Evolutionary conservation across 2,329 filamentous ascomycete species (phyloP).

Genomic region (Aspergillus phoenicis): DNA sequence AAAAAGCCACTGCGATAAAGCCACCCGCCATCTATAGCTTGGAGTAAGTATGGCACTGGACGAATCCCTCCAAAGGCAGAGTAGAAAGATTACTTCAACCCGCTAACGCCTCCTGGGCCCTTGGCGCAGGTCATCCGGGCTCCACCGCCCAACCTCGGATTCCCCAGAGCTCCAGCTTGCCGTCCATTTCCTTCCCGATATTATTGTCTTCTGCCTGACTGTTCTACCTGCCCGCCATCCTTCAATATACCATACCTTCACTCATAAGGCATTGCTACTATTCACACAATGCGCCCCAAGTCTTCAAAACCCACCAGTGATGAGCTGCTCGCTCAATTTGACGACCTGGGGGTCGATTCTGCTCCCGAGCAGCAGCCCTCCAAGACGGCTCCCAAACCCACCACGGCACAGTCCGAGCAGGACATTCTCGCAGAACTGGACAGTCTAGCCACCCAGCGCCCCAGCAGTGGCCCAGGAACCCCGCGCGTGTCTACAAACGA

Average conservation of each 20-base stretch:
- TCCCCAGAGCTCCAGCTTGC: slow-evolving; percentile 12
- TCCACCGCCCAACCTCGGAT: slow-evolving; percentile 25
- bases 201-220: too few relatives aligned
- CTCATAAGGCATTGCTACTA: background rate
- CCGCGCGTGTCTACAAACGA: slow-evolving; percentile 64
- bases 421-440: slow-evolving; percentile 89
- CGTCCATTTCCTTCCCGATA: slow-evolving; percentile 1
- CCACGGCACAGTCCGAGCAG: slow-evolving; percentile 53
- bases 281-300: slow-evolving; percentile 39
- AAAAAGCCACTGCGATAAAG: background rate
- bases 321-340: slow-evolving; percentile 55
- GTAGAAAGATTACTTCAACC: background rate
- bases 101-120: slow-evolving; percentile 19
- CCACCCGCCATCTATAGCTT: background rate
- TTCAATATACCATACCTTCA: slow-evolving; percentile 25
- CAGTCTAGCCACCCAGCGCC: slow-evolving; percentile 71
- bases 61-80: background rate
- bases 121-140: slow-evolving; percentile 33
- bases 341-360: slow-evolving; percentile 47
- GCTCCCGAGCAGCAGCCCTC: slow-evolving; percentile 29
- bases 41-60: background rate
- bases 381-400: slow-evolving; percentile 29
- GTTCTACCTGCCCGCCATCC: background rate
- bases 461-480: slow-evolving; percentile 75
- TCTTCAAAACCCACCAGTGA: slow-evolving; percentile 48